Base-by-base conservation (phyloP, 345 rosid species). In the sweet orange (Citrus sinensis) region DNA sequence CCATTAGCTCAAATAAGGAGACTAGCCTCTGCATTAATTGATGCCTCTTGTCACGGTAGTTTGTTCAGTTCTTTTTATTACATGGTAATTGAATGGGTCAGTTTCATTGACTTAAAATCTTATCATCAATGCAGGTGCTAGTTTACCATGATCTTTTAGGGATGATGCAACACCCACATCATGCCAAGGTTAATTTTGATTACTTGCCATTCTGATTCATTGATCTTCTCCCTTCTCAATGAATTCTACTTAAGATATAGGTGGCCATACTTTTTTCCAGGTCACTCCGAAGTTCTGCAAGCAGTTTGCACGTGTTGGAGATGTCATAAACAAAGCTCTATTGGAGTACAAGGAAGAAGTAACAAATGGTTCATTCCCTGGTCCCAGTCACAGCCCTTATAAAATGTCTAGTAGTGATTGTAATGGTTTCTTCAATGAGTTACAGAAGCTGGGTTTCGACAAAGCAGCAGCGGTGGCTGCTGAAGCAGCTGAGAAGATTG, bases 151-250 rank as follows among this genome's bases (percentile, higher is more conserved):
- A 96, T 81, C 92, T 96, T 54, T 79, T 96, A 65, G 99, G 98
- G 80, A 94, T 96, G 97, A 76, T 92, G 87, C 99, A 89, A 79
- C 99, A 94, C 78, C 99, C 99, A 24, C 97, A 94, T 80, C 98
- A 96, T 86, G 98, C 97, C 62, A 96, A 96, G 97, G 99, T 94
- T 56, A 79, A 40, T 75, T 71, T 20, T 7, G 30, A 34, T 14
- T 22, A 4, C 54, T 74, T 69, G 9, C 46, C 58, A 9, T 60
- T 54, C 37, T 54, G 55, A 4, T 76, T 74, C 67, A 35, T 73
- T 61, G 59, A 35, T 70, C 59, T 10, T 37, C 24, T 62, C 34
- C 7, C 40, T 6, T 4, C 37, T 7, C 25, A 37, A 24, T 17
- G 32, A 13, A 35, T 63, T 67, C 54, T 74, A 22, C 59, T 71